phyloP scores from a whole-genome alignment of 768 basidiomycete species.

The Pholiota microspora region DNA sequence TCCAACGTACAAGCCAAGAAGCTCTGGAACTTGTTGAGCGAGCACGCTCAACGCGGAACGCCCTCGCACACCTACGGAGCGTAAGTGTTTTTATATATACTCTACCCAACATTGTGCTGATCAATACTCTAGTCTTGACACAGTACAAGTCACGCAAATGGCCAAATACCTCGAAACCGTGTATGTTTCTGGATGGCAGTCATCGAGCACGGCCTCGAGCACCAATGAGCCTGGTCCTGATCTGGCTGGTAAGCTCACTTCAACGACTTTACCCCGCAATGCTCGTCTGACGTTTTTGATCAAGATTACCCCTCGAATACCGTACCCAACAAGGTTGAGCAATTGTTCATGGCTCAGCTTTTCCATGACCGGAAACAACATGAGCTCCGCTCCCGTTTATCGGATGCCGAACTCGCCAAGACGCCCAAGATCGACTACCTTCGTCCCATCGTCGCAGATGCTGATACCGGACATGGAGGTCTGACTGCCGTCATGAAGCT shows the following conservation, averaged over 20 bases:
- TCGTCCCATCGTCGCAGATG: slow-evolving; percentile 93
- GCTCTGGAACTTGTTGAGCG: slow-evolving; percentile 69
- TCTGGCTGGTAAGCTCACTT: slow-evolving; percentile 73
- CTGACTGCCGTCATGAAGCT: slow-evolving; percentile 99
- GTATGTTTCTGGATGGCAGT: slow-evolving; percentile 97
- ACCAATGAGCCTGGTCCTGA: slow-evolving; percentile 98
- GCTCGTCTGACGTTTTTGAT: neutral
- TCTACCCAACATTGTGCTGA: neutral
- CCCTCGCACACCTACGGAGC: slow-evolving; percentile 98
- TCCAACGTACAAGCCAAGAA: slow-evolving; percentile 87
- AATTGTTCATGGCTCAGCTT: slow-evolving; percentile 95
- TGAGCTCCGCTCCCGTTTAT: slow-evolving; percentile 69
- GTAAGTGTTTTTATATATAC: slow-evolving; percentile 52
- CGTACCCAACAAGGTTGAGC: slow-evolving; percentile 98
- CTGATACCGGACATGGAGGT: slow-evolving; percentile 97
- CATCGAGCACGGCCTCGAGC: slow-evolving; percentile 89
- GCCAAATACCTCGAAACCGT: slow-evolving; percentile 97
- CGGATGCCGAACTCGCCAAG: slow-evolving; percentile 66
- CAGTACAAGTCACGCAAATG: slow-evolving; percentile 99
- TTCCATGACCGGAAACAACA: slow-evolving; percentile 99
- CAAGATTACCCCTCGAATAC: slow-evolving; percentile 98
- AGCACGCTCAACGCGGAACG: slow-evolving; percentile 75
- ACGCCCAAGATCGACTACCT: slow-evolving; percentile 84
- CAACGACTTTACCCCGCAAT: neutral
- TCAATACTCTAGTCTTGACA: slow-evolving; percentile 72